Percentiles rank a stretch among this genome's conserved stretches.
Evolutionary conservation across 2,329 filamentous ascomycete species (phyloP).

Genomic region (Monosporascus sp.): DNA sequence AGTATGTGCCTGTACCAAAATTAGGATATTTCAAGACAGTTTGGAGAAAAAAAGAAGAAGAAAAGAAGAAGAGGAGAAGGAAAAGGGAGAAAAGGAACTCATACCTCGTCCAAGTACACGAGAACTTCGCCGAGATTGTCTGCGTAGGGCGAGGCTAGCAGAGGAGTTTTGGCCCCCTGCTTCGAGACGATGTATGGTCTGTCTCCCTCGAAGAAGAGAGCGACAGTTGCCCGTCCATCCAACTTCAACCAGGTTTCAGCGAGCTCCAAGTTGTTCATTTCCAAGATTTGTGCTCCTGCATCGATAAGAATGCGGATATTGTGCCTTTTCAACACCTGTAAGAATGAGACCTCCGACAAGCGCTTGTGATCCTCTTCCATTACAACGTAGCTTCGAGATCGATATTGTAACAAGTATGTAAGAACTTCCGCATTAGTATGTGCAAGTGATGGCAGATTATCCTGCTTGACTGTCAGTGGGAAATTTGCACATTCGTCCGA

Average conservation of each 20-base stretch:
- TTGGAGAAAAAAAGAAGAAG: not conserved
- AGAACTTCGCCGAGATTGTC: slow-evolving; percentile 47
- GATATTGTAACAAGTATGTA: slow-evolving; percentile 46
- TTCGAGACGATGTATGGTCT: slow-evolving; percentile 39
- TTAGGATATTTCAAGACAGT: not conserved
- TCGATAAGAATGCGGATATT: slow-evolving; percentile 55
- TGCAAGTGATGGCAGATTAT: slow-evolving; percentile 49
- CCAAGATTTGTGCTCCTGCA: slow-evolving; percentile 58
- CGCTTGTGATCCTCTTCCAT: slow-evolving; percentile 30
- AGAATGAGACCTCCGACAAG: slow-evolving; percentile 39
- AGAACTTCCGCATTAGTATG: slow-evolving; percentile 63
- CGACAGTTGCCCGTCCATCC: slow-evolving; percentile 40
- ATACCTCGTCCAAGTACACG: slow-evolving; percentile 52
- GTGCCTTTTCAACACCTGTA: slow-evolving; percentile 30
- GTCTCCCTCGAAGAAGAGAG: slow-evolving; percentile 50
- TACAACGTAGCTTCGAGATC: slow-evolving; percentile 44
- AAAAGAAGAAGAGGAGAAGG: too few species aligned
- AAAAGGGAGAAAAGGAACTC: too few species aligned
- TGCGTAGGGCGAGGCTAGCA: slow-evolving; percentile 49
- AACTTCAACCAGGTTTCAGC: slow-evolving; percentile 45
- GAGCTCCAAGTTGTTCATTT: slow-evolving; percentile 50
- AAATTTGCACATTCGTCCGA: not conserved
- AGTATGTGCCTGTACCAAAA: slow-evolving; percentile 42
- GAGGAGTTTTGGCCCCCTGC: slow-evolving; percentile 30
- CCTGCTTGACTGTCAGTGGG: slow-evolving; percentile 56